phyloP scores from a whole-genome alignment of 441 rosid species.

The Rhodomyrtus psidioides region DNA sequence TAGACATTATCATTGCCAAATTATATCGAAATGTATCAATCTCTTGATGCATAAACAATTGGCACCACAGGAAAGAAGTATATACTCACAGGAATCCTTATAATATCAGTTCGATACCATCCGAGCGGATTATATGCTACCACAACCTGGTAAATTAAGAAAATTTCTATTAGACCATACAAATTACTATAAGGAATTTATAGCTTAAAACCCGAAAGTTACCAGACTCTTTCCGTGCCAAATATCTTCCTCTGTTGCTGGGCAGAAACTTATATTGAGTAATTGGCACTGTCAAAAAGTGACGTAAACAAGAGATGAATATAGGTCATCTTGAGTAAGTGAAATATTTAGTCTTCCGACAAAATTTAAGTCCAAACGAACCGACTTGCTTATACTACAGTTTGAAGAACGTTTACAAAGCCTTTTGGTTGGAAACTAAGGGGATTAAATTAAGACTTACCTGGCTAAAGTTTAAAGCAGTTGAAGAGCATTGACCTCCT shows the following conservation, averaged over 20 bases:
- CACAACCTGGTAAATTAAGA: constrained; percentile 50
- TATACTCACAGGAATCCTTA: constrained; percentile 62
- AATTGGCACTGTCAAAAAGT: constrained; percentile 50
- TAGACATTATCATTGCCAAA: background rate
- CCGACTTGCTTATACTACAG: too few species aligned
- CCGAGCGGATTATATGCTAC: constrained; percentile 77
- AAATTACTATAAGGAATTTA: too few species aligned
- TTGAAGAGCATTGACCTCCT: constrained; percentile 26
- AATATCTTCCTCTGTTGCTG: constrained; percentile 53
- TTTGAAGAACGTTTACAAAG: background rate
- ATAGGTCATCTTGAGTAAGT: background rate
- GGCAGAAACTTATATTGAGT: constrained; percentile 83
- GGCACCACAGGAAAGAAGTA: background rate
- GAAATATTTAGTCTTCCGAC: too few species aligned
- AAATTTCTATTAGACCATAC: too few species aligned
- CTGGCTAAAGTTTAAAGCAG: constrained; percentile 28
- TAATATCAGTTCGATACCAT: constrained; percentile 65
- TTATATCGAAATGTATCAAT: background rate
- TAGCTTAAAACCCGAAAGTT: background rate
- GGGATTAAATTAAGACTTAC: constrained; percentile 9
- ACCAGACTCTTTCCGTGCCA: constrained; percentile 64
- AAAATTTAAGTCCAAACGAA: too few species aligned
- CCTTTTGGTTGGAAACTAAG: background rate
- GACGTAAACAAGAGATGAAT: background rate
- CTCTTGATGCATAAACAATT: background rate